Conservation (phyloP, 129 eudicot genomes). For the Chrysanthemum lavandulifolium region DNA sequence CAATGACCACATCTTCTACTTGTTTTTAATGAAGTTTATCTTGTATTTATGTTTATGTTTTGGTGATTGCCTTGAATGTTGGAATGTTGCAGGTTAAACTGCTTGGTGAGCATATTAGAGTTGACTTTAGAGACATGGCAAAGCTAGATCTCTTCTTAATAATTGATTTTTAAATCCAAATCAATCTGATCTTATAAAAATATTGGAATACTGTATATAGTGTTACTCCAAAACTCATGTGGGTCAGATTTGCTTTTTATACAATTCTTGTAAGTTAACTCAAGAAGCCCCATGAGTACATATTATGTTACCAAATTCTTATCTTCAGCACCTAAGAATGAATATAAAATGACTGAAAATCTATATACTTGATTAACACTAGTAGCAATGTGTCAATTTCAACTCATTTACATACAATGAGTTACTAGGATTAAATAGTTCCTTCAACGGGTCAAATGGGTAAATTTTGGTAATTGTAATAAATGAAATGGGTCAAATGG, state of each 20-base stretch:
- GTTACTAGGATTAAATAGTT: too few species aligned
- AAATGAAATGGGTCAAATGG: background rate
- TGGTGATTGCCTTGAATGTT: background rate
- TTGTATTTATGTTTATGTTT: background rate
- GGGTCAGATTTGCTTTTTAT: too few species aligned
- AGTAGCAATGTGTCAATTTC: background rate
- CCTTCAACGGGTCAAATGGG: too few species aligned
- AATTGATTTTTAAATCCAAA: background rate
- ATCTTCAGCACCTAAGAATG: background rate
- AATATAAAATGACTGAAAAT: background rate
- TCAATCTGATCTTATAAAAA: too few species aligned
- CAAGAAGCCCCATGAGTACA: too few species aligned
- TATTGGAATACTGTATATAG: too few species aligned
- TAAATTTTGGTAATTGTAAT: too few species aligned
- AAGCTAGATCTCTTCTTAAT: background rate
- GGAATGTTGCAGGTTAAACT: background rate
- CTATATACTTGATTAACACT: background rate
- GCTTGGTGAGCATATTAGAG: background rate
- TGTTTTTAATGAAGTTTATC: too few species aligned
- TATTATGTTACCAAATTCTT: too few species aligned
- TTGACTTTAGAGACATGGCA: background rate
- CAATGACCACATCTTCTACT: constrained; percentile 33
- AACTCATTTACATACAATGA: background rate
- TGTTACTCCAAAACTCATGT: too few species aligned
- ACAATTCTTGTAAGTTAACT: too few species aligned